These are phyloP conservation scores for Eucalyptus paniculata DNA, from an alignment of 345 rosid species.

Conservation along the genomic window DNA sequence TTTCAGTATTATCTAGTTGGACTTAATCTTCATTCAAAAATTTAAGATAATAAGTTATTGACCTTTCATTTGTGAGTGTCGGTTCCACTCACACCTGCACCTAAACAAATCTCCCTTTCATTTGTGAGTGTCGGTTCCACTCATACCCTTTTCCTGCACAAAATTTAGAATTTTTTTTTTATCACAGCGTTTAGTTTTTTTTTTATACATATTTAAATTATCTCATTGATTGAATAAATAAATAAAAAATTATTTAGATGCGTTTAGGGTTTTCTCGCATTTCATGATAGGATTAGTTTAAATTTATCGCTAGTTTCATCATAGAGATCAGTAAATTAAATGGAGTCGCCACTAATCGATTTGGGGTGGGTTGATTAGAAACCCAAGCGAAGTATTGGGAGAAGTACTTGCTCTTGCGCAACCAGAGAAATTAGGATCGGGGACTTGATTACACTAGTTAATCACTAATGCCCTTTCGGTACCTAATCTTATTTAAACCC, in stretches of 20 bases:
- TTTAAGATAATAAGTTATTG: neutral
- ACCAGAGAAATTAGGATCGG: too few species aligned
- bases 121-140: neutral
- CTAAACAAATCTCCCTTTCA: neutral
- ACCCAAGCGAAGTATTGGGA: too few species aligned
- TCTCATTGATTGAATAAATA: neutral
- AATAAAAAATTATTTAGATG: neutral
- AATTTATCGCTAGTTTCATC: neutral
- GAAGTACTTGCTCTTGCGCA: too few species aligned
- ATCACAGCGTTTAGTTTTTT: neutral
- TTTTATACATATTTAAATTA: neutral
- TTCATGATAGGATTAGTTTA: neutral
- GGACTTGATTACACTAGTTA: too few species aligned
- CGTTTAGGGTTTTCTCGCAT: neutral
- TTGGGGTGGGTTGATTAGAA: too few species aligned
- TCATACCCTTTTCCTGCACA: neutral
- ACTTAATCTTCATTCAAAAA: neutral
- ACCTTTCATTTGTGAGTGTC: neutral
- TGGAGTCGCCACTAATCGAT: too few species aligned
- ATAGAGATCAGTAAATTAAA: neutral
- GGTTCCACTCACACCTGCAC: neutral
- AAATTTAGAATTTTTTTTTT: neutral
- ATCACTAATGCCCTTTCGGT: too few species aligned
- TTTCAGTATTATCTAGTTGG: neutral
- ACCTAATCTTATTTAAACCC: too few species aligned